phyloP scores from a whole-genome alignment of 192 early-diverging fungal genomes.

The Paraglomus brasilianum region DNA sequence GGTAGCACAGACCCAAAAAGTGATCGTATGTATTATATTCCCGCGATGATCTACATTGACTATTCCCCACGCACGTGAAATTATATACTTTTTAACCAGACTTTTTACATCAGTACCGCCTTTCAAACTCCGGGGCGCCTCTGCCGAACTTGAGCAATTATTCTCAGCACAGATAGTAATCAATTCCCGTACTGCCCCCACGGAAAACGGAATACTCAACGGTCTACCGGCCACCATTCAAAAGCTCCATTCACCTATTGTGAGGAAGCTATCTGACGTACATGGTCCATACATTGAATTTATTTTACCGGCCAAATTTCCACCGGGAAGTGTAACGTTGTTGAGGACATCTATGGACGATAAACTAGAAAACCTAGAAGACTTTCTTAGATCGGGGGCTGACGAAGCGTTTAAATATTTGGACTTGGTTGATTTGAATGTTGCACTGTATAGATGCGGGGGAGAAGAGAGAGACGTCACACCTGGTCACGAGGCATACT shows the following conservation, averaged over 20 bases:
- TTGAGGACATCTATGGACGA: slow-evolving; percentile 63
- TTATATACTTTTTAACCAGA: not conserved
- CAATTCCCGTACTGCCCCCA: slow-evolving; percentile 33
- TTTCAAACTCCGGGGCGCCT: slow-evolving; percentile 61
- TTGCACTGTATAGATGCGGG: slow-evolving; percentile 82
- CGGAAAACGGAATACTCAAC: slow-evolving; percentile 34
- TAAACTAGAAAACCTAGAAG: slow-evolving; percentile 50
- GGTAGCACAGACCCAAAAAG: slow-evolving; percentile 39
- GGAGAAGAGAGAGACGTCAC: slow-evolving; percentile 82
- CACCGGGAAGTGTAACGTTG: slow-evolving; percentile 81
- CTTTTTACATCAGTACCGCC: slow-evolving; percentile 43
- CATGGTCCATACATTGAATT: slow-evolving; percentile 62
- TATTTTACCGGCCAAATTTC: slow-evolving; percentile 64
- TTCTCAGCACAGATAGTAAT: slow-evolving; percentile 59
- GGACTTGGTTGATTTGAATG: slow-evolving; percentile 74
- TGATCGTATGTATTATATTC: slow-evolving; percentile 10
- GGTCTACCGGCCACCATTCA: slow-evolving; percentile 53
- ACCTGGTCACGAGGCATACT: slow-evolving; percentile 77
- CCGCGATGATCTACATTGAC: too few species aligned
- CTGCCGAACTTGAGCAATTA: slow-evolving; percentile 41
- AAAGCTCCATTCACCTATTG: slow-evolving; percentile 48
- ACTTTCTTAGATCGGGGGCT: slow-evolving; percentile 57
- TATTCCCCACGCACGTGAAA: too few species aligned
- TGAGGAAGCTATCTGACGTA: slow-evolving; percentile 44
- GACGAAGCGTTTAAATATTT: slow-evolving; percentile 65